These are phyloP conservation scores for Sanghuangporus weigelae DNA, from an alignment of 1,284 basidiomycete species.

Conservation along the genomic window DNA sequence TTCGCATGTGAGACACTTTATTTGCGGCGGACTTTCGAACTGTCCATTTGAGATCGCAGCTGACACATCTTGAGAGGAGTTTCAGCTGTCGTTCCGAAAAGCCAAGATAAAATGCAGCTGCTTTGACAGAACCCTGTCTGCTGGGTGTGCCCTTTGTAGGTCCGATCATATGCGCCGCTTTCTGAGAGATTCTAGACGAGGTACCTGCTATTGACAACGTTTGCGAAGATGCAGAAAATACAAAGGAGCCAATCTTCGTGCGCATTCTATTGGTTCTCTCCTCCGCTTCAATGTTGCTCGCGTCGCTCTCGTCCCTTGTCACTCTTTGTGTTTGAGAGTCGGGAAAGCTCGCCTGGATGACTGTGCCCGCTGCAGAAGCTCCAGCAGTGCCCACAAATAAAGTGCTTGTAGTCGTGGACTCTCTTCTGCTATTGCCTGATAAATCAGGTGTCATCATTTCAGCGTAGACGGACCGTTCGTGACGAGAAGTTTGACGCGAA, in stretches of 20 bases:
- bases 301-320: background rate
- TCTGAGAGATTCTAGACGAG: background rate
- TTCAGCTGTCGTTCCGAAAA: slow-evolving; percentile 43
- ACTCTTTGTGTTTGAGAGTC: background rate
- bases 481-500: too few species aligned
- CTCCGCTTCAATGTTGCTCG: background rate
- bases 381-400: too few species aligned
- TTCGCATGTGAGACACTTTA: slow-evolving; percentile 60
- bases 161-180: background rate
- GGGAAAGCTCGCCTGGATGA: background rate
- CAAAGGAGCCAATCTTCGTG: background rate
- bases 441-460: too few species aligned
- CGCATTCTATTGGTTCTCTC: slow-evolving; percentile 7
- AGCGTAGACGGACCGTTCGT: too few species aligned
- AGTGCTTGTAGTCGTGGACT: too few species aligned
- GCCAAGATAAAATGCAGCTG: slow-evolving; percentile 20
- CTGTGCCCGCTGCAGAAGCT: background rate
- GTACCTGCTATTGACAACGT: background rate
- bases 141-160: background rate
- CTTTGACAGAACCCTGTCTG: background rate
- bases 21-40: slow-evolving; percentile 52
- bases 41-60: slow-evolving; percentile 65
- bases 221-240: slow-evolving; percentile 2
- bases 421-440: too few species aligned
- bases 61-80: slow-evolving; percentile 52